Percentiles rank a stretch among this genome's conserved stretches.
Evolutionary conservation across 768 basidiomycete species (phyloP).

Genomic region (Ramaria sp.): DNA sequence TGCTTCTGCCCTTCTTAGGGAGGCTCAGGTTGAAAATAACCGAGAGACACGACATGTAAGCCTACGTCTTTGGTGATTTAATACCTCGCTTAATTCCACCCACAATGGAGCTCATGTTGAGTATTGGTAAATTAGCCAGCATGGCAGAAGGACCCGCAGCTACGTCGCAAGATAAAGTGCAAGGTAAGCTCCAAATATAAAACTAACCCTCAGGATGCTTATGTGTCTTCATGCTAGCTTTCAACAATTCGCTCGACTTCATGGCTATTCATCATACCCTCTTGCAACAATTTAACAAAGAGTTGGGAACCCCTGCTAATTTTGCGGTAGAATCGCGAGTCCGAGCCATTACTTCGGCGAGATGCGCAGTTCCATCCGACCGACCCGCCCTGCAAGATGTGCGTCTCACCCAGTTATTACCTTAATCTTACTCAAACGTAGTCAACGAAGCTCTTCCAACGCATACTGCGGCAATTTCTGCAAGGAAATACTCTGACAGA

Average conservation of each 20-base stretch:
- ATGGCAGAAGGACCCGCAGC: slow-evolving; percentile 8
- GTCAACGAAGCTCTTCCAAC: slow-evolving; percentile 50
- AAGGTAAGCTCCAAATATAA: neutral
- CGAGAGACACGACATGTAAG: slow-evolving; percentile 72
- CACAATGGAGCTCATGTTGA: slow-evolving; percentile 64
- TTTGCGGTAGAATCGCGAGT: slow-evolving; percentile 47
- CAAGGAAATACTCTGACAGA: slow-evolving; percentile 63
- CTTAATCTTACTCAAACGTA: neutral
- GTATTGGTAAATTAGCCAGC: slow-evolving; percentile 71
- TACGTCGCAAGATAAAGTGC: slow-evolving; percentile 5
- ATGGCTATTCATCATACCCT: slow-evolving; percentile 74
- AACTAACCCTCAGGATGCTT: neutral
- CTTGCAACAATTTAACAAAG: slow-evolving; percentile 47
- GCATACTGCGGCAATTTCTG: slow-evolving; percentile 53
- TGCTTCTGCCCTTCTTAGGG: slow-evolving; percentile 49
- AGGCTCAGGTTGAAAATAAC: slow-evolving; percentile 43
- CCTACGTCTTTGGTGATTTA: neutral
- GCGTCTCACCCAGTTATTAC: slow-evolving; percentile 15
- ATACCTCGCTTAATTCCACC: neutral
- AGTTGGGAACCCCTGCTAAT: slow-evolving; percentile 36
- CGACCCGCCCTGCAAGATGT: slow-evolving; percentile 45
- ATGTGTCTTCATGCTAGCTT: slow-evolving; percentile 32
- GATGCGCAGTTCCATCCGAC: slow-evolving; percentile 34
- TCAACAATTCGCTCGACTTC: slow-evolving; percentile 83
- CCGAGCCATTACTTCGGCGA: slow-evolving; percentile 45